Evolutionary conservation across 805 yeast genomes (phyloP).

Genomic region (Maudiozyma pseudohumilis): DNA sequence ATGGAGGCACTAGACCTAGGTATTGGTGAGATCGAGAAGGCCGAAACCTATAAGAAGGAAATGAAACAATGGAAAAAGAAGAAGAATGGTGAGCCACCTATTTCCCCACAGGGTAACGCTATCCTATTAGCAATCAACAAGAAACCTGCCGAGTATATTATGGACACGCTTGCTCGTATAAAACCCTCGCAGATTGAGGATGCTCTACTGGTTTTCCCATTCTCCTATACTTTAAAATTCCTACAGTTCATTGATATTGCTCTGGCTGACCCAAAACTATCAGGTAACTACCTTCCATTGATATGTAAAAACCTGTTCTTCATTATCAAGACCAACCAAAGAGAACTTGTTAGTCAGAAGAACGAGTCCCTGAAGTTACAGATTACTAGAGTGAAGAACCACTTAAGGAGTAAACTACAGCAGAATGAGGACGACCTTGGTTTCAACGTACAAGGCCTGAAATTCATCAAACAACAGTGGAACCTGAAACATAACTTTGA

Average conservation of each 20-base stretch:
- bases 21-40: conserved; percentile 51
- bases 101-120: conserved; percentile 55
- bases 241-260: conserved; percentile 68
- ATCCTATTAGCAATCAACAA: conserved; percentile 64
- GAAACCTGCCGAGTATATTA: conserved; percentile 67
- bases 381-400: conserved; percentile 50
- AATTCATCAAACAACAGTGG: conserved; percentile 70
- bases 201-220: conserved; percentile 83
- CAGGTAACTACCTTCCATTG: conserved; percentile 45
- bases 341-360: conserved; percentile 64
- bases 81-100: conserved; percentile 39
- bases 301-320: conserved; percentile 72
- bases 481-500: conserved; percentile 60
- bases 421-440: conserved; percentile 56
- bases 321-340: conserved; percentile 60
- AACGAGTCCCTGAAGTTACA: conserved; percentile 55
- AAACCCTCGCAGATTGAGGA: conserved; percentile 84
- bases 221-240: conserved; percentile 65
- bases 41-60: conserved; percentile 41
- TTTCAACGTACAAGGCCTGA: conserved; percentile 74
- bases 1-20: conserved; percentile 90
- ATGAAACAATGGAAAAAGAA: conserved; percentile 33
- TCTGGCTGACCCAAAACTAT: conserved; percentile 42
- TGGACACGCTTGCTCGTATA: conserved; percentile 60
- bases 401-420: conserved; percentile 48